Percentiles rank a stretch among this genome's conserved stretches.
Conservation (phyloP, 352 stramenopile genomes). For the Phytophthora brassicae region DNA sequence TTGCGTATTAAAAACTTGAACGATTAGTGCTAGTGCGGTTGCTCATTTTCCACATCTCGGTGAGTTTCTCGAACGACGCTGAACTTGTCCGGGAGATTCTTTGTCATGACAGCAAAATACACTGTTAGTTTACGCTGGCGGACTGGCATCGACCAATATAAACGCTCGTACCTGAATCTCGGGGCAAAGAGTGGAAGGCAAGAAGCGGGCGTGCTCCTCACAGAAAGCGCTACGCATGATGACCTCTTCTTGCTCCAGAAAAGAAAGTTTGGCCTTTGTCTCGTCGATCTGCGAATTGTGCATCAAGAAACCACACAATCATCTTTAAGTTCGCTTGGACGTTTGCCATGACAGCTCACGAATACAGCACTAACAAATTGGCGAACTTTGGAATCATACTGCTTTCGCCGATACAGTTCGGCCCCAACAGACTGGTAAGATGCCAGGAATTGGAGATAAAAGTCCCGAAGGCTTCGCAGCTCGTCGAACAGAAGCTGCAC, state of each 20-base stretch:
- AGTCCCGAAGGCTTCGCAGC: slow-evolving; percentile 71
- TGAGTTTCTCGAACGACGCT: slow-evolving; percentile 38
- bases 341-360: background rate
- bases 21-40: slow-evolving; percentile 2
- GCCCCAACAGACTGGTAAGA: slow-evolving; percentile 61
- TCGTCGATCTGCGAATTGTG: slow-evolving; percentile 47
- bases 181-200: slow-evolving; percentile 70
- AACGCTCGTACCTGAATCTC: slow-evolving; percentile 57
- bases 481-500: slow-evolving; percentile 79
- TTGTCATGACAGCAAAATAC: background rate
- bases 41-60: slow-evolving; percentile 8
- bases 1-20: slow-evolving; percentile 14
- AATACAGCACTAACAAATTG: slow-evolving; percentile 43
- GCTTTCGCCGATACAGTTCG: slow-evolving; percentile 57
- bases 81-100: slow-evolving; percentile 61
- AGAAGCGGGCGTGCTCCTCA: slow-evolving; percentile 62
- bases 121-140: too few species aligned
- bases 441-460: slow-evolving; percentile 78
- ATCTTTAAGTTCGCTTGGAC: background rate
- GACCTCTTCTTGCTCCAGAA: slow-evolving; percentile 52
- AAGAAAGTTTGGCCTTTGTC: slow-evolving; percentile 48
- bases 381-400: slow-evolving; percentile 54
- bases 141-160: too few species aligned
- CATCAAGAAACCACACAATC: background rate
- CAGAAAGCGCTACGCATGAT: slow-evolving; percentile 46